phyloP scores from a whole-genome alignment of 768 basidiomycete genomes.

The Grammothele lineata region DNA sequence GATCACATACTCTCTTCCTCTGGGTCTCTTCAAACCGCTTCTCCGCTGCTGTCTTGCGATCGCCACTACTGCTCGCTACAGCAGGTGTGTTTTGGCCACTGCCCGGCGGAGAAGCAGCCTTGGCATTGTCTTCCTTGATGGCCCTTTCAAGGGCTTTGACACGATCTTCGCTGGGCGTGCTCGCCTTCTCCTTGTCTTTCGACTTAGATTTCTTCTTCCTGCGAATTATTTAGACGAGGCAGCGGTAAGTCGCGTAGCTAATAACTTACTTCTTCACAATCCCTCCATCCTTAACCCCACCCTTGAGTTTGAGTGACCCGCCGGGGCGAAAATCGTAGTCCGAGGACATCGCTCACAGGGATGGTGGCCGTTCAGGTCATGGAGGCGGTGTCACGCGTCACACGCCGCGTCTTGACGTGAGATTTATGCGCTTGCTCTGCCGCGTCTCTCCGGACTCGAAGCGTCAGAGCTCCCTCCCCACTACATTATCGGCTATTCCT shows the following conservation, averaged over 20 bases:
- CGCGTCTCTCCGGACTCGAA: not conserved
- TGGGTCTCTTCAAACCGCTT: conserved; percentile 86
- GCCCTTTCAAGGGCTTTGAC: conserved; percentile 46
- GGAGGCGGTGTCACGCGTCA: conserved; percentile 21
- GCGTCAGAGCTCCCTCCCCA: too few relatives aligned
- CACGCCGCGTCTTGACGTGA: conserved; percentile 9
- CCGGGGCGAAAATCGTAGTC: conserved; percentile 84
- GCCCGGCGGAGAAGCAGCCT: conserved; percentile 43
- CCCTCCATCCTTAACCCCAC: conserved; percentile 73
- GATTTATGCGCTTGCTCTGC: conserved; percentile 4
- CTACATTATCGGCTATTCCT: too few relatives aligned
- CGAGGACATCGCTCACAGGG: conserved; percentile 48
- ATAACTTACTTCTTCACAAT: conserved; percentile 73
- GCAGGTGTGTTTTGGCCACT: conserved; percentile 63
- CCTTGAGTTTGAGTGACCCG: conserved; percentile 87
- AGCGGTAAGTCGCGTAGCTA: not conserved
- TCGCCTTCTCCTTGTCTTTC: conserved; percentile 39
- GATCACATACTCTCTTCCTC: conserved; percentile 55
- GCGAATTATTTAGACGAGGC: conserved; percentile 5
- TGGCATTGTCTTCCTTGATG: conserved; percentile 32
- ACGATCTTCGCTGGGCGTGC: conserved; percentile 43
- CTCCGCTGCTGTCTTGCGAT: conserved; percentile 83
- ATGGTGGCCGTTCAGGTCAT: conserved; percentile 20
- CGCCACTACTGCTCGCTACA: conserved; percentile 36
- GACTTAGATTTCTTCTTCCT: conserved; percentile 84